A percentile compares a stretch with the other conserved stretches of the same genome.
phyloP scores from a whole-genome alignment of 768 basidiomycete genomes.

The Coprinellus micaceus region DNA sequence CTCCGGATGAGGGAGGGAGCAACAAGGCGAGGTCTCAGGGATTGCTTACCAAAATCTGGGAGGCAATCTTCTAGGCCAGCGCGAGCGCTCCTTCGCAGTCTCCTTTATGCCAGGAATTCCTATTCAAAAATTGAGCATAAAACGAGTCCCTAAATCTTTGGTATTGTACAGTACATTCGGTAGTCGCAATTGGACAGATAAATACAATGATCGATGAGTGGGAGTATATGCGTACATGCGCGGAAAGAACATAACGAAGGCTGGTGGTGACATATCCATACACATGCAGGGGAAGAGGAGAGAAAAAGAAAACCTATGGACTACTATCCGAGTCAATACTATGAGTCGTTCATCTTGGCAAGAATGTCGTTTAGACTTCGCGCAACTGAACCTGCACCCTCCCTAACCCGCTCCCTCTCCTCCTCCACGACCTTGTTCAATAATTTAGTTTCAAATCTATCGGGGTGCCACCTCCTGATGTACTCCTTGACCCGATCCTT shows the following conservation, averaged over 20 bases:
- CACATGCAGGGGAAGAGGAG: slow-evolving; percentile 3
- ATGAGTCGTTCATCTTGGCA: slow-evolving; percentile 38
- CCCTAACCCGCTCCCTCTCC: slow-evolving; percentile 64
- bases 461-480: slow-evolving; percentile 77
- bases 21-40: too few relatives aligned
- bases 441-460: slow-evolving; percentile 72
- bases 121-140: not conserved
- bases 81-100: too few relatives aligned
- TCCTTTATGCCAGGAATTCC: too few relatives aligned
- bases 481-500: slow-evolving; percentile 78
- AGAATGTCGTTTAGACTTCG: slow-evolving; percentile 70
- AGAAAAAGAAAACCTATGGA: not conserved
- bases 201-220: slow-evolving; percentile 1
- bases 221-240: slow-evolving; percentile 1
- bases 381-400: slow-evolving; percentile 70
- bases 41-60: too few relatives aligned
- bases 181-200: not conserved
- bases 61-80: too few relatives aligned
- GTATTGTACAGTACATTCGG: slow-evolving; percentile 4
- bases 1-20: too few relatives aligned
- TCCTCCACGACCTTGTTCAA: slow-evolving; percentile 59
- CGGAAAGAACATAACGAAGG: not conserved
- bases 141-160: not conserved
- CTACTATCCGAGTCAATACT: not conserved
- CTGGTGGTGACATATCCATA: slow-evolving; percentile 13